Percentiles rank a stretch among this genome's conserved stretches.
phyloP scores from a whole-genome alignment of 805 yeast species.

The Candida hungchunana region DNA sequence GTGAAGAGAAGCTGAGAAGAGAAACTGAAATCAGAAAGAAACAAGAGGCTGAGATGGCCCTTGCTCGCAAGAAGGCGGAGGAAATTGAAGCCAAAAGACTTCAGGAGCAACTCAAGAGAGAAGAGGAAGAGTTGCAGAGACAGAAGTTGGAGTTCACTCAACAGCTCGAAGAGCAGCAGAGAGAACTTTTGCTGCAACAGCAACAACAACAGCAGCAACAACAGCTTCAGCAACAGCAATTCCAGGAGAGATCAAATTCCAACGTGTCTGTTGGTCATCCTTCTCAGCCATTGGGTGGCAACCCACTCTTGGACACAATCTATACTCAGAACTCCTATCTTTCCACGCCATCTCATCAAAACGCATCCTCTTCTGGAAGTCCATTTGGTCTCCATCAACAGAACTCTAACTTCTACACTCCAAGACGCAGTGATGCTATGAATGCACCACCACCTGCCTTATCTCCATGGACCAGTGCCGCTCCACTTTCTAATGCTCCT shows the following conservation, averaged over 20 bases:
- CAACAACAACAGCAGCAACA: slow-evolving; percentile 2
- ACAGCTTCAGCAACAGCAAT: slow-evolving; percentile 1
- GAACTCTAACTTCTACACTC: slow-evolving; percentile 7
- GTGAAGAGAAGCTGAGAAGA: slow-evolving; percentile 24
- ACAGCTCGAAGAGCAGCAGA: slow-evolving; percentile 3
- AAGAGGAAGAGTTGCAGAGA: slow-evolving; percentile 5
- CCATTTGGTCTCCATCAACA: neutral
- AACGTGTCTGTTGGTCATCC: slow-evolving; percentile 2
- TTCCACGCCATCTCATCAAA: too few relatives aligned
- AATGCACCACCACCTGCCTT: slow-evolving; percentile 2
- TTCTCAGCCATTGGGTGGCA: slow-evolving; percentile 1
- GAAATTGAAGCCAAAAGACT: slow-evolving; percentile 5
- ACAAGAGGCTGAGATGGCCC: slow-evolving; percentile 1
- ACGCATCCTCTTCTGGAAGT: slow-evolving; percentile 1
- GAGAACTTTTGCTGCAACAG: slow-evolving; percentile 8
- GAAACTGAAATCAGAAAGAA: slow-evolving; percentile 4
- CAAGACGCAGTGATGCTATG: slow-evolving; percentile 4
- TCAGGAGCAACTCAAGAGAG: slow-evolving; percentile 3
- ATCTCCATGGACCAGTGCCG: slow-evolving; percentile 8
- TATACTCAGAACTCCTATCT: neutral
- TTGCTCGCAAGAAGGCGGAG: slow-evolving; percentile 2
- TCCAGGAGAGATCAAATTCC: slow-evolving; percentile 6
- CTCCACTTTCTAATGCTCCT: neutral
- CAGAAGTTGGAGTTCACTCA: slow-evolving; percentile 4
- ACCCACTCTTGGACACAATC: slow-evolving; percentile 3